Evolutionary conservation across 139 green algal species (phyloP), one percentile per base, ranked within the genome.

Genomic region (Axilococcus clingmanii): DNA sequence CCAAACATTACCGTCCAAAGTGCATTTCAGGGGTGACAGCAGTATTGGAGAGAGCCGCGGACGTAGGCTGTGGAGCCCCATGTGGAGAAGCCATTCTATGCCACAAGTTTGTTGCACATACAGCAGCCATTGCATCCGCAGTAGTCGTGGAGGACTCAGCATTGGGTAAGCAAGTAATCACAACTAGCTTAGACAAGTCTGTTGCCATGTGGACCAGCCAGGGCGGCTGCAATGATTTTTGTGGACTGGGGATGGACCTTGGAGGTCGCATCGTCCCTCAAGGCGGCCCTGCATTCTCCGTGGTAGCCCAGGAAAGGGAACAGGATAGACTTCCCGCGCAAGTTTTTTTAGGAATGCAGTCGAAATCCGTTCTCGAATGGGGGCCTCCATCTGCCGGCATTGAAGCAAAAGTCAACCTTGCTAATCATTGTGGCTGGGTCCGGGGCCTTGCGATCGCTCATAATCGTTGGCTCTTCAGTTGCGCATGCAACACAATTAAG

Each of bases 401-500:
- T 5, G 61, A 67, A 22, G 31, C 42, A 6, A 63, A 66, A 17
- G 63, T 69, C 32, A 50, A 82, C 19, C 50, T 89, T 35, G 70
- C 78, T 37, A 67, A 61, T 15, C 80, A 89, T 59, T 70, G 62
- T 48, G 62, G 81, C 34, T 89, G 80, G 80, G 81, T 89, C 29
- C 51, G 81, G 4, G 52, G 61, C 3, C 51, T 89, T 16, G 67
- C 80, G 16, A 63, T 61, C 9, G 25, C n/a, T 3, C 40, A 49
- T 36, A 53, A 58, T n/a, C 64, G 71, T 38, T 86, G 68, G 65
- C 57, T 86, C 3, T 86, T 82, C 63, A 78, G 67, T 57, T 74
- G 54, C 34, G 75, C 74, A 33, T 88, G 79, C 69, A 88, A 85
- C 52, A 40, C 51, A 23, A 52, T 89, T 42, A 59, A 59, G n/a